Conservation (phyloP, 163 green algal genomes). For the Scenedesmus sp. region DNA sequence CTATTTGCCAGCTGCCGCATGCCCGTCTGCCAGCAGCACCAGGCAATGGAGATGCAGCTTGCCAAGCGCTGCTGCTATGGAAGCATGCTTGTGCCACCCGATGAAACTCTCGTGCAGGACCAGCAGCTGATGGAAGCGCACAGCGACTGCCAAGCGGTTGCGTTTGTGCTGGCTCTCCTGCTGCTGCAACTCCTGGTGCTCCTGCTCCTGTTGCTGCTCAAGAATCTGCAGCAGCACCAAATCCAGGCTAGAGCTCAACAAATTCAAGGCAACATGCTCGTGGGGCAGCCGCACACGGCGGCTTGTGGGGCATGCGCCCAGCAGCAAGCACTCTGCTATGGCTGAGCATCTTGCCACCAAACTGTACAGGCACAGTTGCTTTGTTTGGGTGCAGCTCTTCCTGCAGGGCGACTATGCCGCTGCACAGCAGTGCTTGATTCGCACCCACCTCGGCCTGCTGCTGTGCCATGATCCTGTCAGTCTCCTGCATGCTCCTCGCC, state of each 20-base stretch:
- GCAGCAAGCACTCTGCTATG: neutral
- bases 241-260: neutral
- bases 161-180: neutral
- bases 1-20: neutral
- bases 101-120: neutral
- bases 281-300: too few relatives aligned
- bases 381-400: neutral
- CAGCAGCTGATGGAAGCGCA: neutral
- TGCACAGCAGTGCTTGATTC: neutral
- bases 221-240: slow-evolving; percentile 6
- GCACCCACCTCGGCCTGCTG: neutral
- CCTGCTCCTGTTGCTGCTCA: neutral
- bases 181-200: slow-evolving; percentile 20
- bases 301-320: neutral
- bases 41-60: slow-evolving; percentile 5
- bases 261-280: too few relatives aligned
- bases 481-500: neutral
- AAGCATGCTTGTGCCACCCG: slow-evolving; percentile 10
- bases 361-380: neutral
- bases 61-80: slow-evolving; percentile 29
- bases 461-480: neutral
- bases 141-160: neutral
- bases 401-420: neutral
- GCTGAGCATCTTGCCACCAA: neutral
- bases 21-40: neutral